Evolutionary conservation across 2,329 filamentous ascomycete genomes (phyloP).

Genomic region (Coniosporium tulheliwenetii): DNA sequence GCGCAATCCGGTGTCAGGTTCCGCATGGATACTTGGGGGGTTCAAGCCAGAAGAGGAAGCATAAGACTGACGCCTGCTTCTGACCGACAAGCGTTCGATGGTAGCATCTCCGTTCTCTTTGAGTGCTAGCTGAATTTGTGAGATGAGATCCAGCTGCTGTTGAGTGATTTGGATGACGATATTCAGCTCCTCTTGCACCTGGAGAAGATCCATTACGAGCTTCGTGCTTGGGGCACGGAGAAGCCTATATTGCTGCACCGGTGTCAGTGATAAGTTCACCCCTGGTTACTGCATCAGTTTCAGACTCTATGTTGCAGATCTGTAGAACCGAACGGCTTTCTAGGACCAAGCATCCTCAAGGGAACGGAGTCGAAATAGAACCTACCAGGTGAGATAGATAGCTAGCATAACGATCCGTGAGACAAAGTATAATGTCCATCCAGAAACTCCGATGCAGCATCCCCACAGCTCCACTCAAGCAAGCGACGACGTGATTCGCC

Average conservation of each 20-base stretch:
- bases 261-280: too few species aligned
- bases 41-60: background rate
- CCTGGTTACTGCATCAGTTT: too few species aligned
- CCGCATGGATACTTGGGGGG: background rate
- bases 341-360: too few species aligned
- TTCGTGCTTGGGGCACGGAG: slow-evolving; percentile 25
- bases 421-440: slow-evolving; percentile 23
- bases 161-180: slow-evolving; percentile 28
- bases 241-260: slow-evolving; percentile 19
- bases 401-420: slow-evolving; percentile 25
- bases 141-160: slow-evolving; percentile 23
- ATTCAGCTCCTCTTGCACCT: slow-evolving; percentile 27
- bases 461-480: slow-evolving; percentile 23
- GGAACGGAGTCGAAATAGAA: background rate
- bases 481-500: slow-evolving; percentile 19
- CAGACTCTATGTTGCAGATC: too few species aligned
- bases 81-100: too few species aligned
- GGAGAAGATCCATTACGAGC: slow-evolving; percentile 27
- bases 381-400: slow-evolving; percentile 21
- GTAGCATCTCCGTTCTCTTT: too few species aligned
- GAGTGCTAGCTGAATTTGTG: slow-evolving; percentile 10
- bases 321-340: too few species aligned
- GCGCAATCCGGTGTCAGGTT: too few species aligned
- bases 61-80: background rate
- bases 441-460: slow-evolving; percentile 28